Percentiles rank a stretch among this genome's conserved stretches.
Conservation (phyloP, 2,329 filamentous ascomycete genomes). For the Cordyceps javanica region DNA sequence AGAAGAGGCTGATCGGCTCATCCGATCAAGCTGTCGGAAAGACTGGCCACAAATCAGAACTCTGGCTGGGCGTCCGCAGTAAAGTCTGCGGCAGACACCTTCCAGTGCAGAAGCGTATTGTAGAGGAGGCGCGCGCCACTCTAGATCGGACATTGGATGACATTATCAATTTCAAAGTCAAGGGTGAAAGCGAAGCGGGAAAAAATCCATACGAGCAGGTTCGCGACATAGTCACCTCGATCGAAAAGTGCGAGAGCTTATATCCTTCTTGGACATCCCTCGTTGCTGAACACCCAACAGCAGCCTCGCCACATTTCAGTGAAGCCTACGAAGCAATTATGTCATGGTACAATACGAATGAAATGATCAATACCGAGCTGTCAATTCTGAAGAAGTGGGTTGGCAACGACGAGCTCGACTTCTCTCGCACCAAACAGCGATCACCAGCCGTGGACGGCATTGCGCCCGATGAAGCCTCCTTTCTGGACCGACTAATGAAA, state of each 20-base stretch:
- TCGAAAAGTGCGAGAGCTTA: conserved; percentile 79
- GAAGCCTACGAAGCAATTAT: conserved; percentile 85
- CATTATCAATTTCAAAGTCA: conserved; percentile 89
- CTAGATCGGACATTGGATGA: conserved; percentile 75
- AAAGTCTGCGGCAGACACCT: conserved; percentile 78
- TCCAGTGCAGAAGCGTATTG: conserved; percentile 75
- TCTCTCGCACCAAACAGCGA: conserved; percentile 65
- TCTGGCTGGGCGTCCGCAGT: conserved; percentile 85
- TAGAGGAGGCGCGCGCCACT: conserved; percentile 74
- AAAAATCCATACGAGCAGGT: conserved; percentile 87
- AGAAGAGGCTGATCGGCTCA: conserved; percentile 85
- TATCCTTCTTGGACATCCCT: conserved; percentile 78
- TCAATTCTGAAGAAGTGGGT: conserved; percentile 93
- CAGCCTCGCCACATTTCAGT: conserved; percentile 68
- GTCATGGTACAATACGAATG: conserved; percentile 94
- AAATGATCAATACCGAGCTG: conserved; percentile 92
- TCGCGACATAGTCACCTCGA: conserved; percentile 79
- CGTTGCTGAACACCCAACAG: conserved; percentile 66
- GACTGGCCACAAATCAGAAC: conserved; percentile 65
- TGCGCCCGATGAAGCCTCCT: conserved; percentile 78
- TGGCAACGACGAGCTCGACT: conserved; percentile 91
- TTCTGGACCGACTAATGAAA: conserved; percentile 90
- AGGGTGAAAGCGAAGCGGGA: conserved; percentile 85
- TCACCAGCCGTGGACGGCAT: conserved; percentile 63
- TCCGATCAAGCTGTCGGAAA: conserved; percentile 51